Evolutionary conservation across 495 filamentous ascomycete species (phyloP).

Genomic region (Hyaloscypha variabilis): DNA sequence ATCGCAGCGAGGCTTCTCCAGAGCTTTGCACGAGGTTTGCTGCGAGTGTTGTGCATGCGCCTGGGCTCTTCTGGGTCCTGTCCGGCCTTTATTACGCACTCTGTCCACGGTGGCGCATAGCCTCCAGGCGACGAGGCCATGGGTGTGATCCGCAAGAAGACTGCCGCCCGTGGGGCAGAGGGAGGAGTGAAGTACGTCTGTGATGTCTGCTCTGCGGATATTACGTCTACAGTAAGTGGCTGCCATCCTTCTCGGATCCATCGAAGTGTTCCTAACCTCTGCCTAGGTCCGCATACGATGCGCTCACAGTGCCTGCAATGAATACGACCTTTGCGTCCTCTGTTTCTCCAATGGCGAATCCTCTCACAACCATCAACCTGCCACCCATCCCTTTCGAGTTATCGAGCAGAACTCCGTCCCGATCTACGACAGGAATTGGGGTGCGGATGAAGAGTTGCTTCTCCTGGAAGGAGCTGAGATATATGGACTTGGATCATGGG

Average conservation of each 20-base stretch:
- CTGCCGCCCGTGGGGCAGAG: slow-evolving; percentile 82
- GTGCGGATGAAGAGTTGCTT: slow-evolving; percentile 92
- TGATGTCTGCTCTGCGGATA: slow-evolving; percentile 93
- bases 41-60: background rate
- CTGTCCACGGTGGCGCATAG: background rate
- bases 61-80: background rate
- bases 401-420: slow-evolving; percentile 98
- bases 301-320: slow-evolving; percentile 77
- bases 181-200: slow-evolving; percentile 94
- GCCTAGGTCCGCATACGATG: slow-evolving; percentile 90
- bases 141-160: slow-evolving; percentile 98
- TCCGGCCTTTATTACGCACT: background rate
- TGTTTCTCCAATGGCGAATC: slow-evolving; percentile 83
- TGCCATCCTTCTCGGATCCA: background rate
- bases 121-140: slow-evolving; percentile 45
- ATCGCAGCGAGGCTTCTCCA: background rate
- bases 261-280: background rate
- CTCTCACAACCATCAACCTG: slow-evolving; percentile 81
- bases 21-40: background rate
- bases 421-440: slow-evolving; percentile 94
- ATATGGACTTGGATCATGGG: slow-evolving; percentile 96
- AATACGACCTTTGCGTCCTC: slow-evolving; percentile 96
- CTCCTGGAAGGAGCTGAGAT: slow-evolving; percentile 96
- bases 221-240: slow-evolving; percentile 83
- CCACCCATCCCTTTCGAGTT: slow-evolving; percentile 84